Percentiles rank a stretch among this genome's conserved stretches.
Evolutionary conservation across 2,329 filamentous ascomycete genomes (phyloP).

Genomic region (Fusarium pseudocircinatum): DNA sequence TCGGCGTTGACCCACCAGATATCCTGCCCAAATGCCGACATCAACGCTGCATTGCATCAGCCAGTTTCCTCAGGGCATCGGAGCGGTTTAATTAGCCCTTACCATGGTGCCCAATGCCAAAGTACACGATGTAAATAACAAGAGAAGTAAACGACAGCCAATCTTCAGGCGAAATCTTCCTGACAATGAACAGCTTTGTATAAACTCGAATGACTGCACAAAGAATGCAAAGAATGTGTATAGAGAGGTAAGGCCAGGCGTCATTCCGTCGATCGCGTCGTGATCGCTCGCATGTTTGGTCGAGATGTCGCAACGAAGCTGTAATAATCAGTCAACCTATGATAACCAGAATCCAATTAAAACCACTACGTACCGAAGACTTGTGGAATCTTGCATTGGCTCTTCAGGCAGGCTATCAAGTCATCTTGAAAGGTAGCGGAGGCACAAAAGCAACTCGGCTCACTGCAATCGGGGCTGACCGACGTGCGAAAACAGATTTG

Average conservation of each 20-base stretch:
- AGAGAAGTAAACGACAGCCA: slow-evolving; percentile 1
- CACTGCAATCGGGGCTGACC: accelerated
- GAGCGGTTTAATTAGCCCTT: accelerated
- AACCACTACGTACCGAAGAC: neutral
- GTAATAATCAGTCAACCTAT: neutral
- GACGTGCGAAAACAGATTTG: neutral
- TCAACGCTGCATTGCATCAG: neutral
- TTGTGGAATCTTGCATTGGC: neutral
- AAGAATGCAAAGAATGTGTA: slow-evolving; percentile 3
- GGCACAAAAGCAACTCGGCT: neutral
- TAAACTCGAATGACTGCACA: slow-evolving; percentile 8
- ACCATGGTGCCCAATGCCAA: slow-evolving; percentile 21
- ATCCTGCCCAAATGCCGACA: slow-evolving; percentile 16
- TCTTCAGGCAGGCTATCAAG: neutral
- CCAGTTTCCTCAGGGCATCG: accelerated
- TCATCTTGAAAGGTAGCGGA: neutral
- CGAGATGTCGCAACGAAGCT: slow-evolving; percentile 5
- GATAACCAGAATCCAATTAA: accelerated
- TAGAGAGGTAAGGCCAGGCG: slow-evolving; percentile 12
- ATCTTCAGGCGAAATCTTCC: slow-evolving; percentile 7
- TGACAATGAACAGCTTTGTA: slow-evolving; percentile 1
- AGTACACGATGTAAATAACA: neutral
- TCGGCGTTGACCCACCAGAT: neutral
- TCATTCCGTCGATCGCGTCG: slow-evolving; percentile 3
- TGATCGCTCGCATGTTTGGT: slow-evolving; percentile 1